Conservation (phyloP, 352 stramenopile species). For the Saprolegnia parasitica region DNA sequence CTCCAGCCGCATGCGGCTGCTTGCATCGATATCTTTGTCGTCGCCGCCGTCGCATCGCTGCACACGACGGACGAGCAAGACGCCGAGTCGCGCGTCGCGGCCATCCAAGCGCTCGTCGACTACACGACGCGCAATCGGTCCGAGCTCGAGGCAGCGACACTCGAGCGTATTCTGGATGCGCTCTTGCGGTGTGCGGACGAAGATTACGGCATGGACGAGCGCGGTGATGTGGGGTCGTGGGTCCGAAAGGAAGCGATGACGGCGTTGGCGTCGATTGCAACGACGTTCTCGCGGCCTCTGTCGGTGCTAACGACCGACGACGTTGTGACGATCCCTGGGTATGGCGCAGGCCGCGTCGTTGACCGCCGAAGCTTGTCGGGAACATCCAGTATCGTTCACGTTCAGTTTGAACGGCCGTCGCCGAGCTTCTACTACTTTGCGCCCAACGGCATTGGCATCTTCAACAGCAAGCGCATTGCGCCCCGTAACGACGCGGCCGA, state of each 20-base stretch:
- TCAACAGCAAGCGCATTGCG: conserved; percentile 18
- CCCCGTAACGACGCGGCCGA: conserved; percentile 12
- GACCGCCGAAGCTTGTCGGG: conserved; percentile 3
- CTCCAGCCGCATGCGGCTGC: conserved; percentile 35
- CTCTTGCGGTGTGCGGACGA: conserved; percentile 82
- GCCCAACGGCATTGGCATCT: conserved; percentile 46
- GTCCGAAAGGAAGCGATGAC: conserved; percentile 93
- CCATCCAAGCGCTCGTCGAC: conserved; percentile 86
- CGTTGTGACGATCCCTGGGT: neutral
- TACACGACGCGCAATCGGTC: neutral
- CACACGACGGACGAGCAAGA: conserved; percentile 76
- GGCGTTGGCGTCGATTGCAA: conserved; percentile 55
- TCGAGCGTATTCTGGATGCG: conserved; percentile 64
- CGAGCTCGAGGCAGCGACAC: conserved; percentile 37
- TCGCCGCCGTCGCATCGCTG: conserved; percentile 41
- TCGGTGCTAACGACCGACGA: neutral
- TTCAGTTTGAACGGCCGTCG: conserved; percentile 56
- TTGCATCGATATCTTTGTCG: conserved; percentile 40
- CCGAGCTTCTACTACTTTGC: conserved; percentile 74
- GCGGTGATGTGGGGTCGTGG: conserved; percentile 98
- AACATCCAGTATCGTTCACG: conserved; percentile 13
- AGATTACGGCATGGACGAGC: conserved; percentile 96
- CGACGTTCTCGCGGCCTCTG: neutral
- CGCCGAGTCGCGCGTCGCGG: conserved; percentile 94
- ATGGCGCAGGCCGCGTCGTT: conserved; percentile 6